A percentile compares a stretch with the other conserved stretches of the same genome.
Conservation (phyloP, 768 basidiomycete genomes). For the Psilocybe azurescens region DNA sequence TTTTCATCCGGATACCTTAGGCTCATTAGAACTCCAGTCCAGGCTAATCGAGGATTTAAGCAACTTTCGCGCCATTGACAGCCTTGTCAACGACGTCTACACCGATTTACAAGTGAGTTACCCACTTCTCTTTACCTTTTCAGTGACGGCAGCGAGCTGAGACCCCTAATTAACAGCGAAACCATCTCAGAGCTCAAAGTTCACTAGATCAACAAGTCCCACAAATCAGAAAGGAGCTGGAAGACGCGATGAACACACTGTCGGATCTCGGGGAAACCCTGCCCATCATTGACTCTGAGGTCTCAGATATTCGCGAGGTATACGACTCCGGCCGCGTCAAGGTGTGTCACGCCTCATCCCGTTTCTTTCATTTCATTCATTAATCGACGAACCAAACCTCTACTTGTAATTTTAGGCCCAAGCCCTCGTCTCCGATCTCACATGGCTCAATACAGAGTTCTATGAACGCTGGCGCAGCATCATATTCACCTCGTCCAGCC, state of each 20-base stretch:
- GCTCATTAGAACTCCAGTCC: slow-evolving; percentile 41
- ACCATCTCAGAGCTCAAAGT: slow-evolving; percentile 61
- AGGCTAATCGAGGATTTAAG: slow-evolving; percentile 73
- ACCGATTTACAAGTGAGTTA: slow-evolving; percentile 60
- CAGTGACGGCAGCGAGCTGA: not conserved
- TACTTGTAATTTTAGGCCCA: slow-evolving; percentile 52
- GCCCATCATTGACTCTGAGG: slow-evolving; percentile 65
- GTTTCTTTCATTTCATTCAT: not conserved
- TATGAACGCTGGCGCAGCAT: slow-evolving; percentile 76
- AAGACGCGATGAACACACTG: slow-evolving; percentile 63
- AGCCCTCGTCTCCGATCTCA: slow-evolving; percentile 63
- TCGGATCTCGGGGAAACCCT: slow-evolving; percentile 61
- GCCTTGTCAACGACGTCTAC: slow-evolving; percentile 68
- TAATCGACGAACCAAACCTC: not conserved
- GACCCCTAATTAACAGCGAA: slow-evolving; percentile 46
- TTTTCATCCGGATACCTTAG: slow-evolving; percentile 5
- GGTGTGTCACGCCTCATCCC: slow-evolving; percentile 39
- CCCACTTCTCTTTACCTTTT: not conserved
- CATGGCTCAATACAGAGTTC: slow-evolving; percentile 81
- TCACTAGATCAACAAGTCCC: slow-evolving; percentile 66
- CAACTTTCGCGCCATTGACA: slow-evolving; percentile 78
- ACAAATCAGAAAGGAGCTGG: slow-evolving; percentile 62
- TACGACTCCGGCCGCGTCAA: slow-evolving; percentile 77
- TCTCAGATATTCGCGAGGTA: slow-evolving; percentile 63
- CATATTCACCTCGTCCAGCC: slow-evolving; percentile 75